phyloP scores from a whole-genome alignment of 257 asterid species.

The Salvia miltiorrhiza region DNA sequence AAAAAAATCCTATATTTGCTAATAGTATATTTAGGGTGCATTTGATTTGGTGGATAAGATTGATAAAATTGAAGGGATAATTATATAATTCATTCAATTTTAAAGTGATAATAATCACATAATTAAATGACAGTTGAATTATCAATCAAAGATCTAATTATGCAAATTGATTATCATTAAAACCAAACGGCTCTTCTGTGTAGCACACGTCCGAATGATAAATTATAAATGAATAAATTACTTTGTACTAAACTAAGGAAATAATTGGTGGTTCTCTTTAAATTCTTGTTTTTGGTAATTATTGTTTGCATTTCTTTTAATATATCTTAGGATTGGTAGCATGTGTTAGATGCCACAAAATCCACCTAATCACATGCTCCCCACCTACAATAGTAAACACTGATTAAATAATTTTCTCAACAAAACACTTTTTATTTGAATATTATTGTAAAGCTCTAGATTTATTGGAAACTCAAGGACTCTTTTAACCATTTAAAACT shows the following conservation, averaged over 20 bases:
- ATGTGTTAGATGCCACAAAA: constrained; percentile 72
- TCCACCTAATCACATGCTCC: constrained; percentile 82
- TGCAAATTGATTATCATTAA: no score
- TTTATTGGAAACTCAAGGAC: constrained; percentile 7
- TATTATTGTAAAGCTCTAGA: constrained; percentile 1
- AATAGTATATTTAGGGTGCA: neutral
- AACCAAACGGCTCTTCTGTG: no score
- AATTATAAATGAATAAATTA: constrained; percentile 16
- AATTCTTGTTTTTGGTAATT: constrained; percentile 13
- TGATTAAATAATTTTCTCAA: constrained; percentile 17
- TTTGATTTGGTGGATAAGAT: no score
- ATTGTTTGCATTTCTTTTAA: constrained; percentile 20
- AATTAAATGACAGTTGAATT: no score
- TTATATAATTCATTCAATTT: no score
- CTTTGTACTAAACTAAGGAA: constrained; percentile 28
- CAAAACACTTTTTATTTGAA: constrained; percentile 16
- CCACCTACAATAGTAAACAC: constrained; percentile 24
- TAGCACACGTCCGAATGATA: neutral
- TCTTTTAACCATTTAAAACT: neutral
- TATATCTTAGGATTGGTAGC: constrained; percentile 38
- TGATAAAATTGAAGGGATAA: no score
- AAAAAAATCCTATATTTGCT: neutral
- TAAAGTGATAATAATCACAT: no score
- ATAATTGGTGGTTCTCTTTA: constrained; percentile 12
- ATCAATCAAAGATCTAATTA: no score